Conservation (phyloP, 306 rosid species). For the Lablab purpureus region DNA sequence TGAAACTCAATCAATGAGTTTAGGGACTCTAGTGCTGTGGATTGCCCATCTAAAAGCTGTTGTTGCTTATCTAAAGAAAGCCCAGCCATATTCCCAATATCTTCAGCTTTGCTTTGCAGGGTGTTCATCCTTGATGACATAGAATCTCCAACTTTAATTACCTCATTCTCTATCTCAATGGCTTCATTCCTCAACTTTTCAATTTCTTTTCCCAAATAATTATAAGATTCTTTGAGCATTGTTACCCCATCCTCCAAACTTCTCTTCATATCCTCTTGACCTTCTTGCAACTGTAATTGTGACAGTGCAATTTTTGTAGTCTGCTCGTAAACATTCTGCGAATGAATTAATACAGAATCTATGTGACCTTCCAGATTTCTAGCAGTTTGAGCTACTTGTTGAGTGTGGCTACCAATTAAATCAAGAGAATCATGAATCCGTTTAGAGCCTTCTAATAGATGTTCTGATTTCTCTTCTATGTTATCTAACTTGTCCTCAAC, state of each 20-base stretch:
- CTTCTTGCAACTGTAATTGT: constrained; percentile 66
- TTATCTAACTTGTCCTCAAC: constrained; percentile 72
- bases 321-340: constrained; percentile 70
- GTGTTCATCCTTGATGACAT: constrained; percentile 66
- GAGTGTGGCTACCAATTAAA: constrained; percentile 54
- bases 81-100: constrained; percentile 74
- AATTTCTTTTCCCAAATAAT: constrained; percentile 65
- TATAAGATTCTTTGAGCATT: constrained; percentile 66
- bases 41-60: constrained; percentile 75
- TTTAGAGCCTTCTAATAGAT: constrained; percentile 58
- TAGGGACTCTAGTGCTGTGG: constrained; percentile 67
- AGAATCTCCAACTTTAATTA: constrained; percentile 66
- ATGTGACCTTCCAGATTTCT: constrained; percentile 64
- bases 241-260: constrained; percentile 65
- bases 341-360: constrained; percentile 57
- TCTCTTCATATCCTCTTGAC: constrained; percentile 68
- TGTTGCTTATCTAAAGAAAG: constrained; percentile 80
- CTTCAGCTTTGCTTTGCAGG: constrained; percentile 75
- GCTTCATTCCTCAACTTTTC: constrained; percentile 66
- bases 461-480: constrained; percentile 64
- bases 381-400: constrained; percentile 58
- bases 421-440: constrained; percentile 60
- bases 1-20: constrained; percentile 65
- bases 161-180: constrained; percentile 64
- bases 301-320: constrained; percentile 63